Evolutionary conservation across 305 asterid genomes (phyloP), one percentile per base, ranked within the genome.

Genomic region (Caryopteris hybrid): DNA sequence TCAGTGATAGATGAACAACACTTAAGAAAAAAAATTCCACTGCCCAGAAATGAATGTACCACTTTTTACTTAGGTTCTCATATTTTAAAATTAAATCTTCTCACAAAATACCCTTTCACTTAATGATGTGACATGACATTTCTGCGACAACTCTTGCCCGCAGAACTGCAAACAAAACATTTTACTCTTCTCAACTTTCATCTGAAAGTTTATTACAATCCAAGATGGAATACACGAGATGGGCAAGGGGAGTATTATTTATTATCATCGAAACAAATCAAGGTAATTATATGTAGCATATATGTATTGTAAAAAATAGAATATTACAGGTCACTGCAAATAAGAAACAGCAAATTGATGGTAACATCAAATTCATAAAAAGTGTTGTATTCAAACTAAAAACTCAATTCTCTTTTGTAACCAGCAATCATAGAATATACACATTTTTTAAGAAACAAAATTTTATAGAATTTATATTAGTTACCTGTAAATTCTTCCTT

Each of bases 401-500:
- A 23, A 52, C 21, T 18, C 8, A 36, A 39, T 18, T 45, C 17
- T 21, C 48, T 33, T 29, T 31, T 56, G 62, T 18, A 52, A 46
- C 61, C 27, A 34, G 54, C 56, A 57, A 31, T 27, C 61, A 58
- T 20, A 59, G n/a, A n/a, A n/a, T n/a, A n/a, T n/a, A n/a, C n/a
- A n/a, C n/a, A n/a, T n/a, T n/a, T n/a, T n/a, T n/a, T n/a, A n/a
- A n/a, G n/a, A n/a, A n/a, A n/a, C n/a, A n/a, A n/a, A n/a, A n/a
- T n/a, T n/a, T n/a, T n/a, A n/a, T n/a, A n/a, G 41, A 69, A 55
- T 41, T 55, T 14, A 52, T 13, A 68, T 38, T 68, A 63, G 61
- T 81, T 79, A 91, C 99, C 97, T 86, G 98, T 74, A 95, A 82
- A 76, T 87, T 84, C 57, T 76, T 90, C 75, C 66, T 81, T 36